A percentile compares a stretch with the other conserved stretches of the same genome.
Conservation (phyloP, 2,329 filamentous ascomycete genomes). For the Stachybotrys echinatus region DNA sequence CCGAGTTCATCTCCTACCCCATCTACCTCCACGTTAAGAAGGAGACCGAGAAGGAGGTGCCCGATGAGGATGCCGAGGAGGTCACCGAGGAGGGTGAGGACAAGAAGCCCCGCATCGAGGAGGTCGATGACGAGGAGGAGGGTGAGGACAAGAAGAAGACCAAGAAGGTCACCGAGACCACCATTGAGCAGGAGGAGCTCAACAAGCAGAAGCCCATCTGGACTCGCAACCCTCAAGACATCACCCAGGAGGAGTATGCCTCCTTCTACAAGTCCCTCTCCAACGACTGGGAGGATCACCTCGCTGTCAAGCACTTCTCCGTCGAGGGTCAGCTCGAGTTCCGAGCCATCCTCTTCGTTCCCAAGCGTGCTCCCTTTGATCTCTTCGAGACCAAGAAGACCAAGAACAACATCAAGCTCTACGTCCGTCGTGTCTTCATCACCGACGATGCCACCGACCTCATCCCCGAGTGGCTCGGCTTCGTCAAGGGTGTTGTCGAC, state of each 20-base stretch:
- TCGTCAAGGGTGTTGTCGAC: constrained; percentile 99
- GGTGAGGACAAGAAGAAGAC: constrained; percentile 92
- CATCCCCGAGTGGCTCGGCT: constrained; percentile 98
- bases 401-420: constrained; percentile 99
- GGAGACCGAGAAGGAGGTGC: constrained; percentile 98
- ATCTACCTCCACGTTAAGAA: constrained; percentile 99
- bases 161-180: constrained; percentile 99
- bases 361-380: constrained; percentile 98
- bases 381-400: constrained; percentile 99
- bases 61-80: constrained; percentile 80
- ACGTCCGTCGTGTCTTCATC: constrained; percentile 99
- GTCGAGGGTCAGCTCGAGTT: constrained; percentile 99
- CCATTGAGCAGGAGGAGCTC: constrained; percentile 98
- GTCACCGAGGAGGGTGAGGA: constrained; percentile 70
- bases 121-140: constrained; percentile 82
- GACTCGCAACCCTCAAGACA: constrained; percentile 96
- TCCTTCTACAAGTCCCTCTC: constrained; percentile 99
- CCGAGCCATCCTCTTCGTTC: constrained; percentile 98
- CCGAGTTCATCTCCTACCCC: constrained; percentile 99
- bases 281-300: constrained; percentile 99
- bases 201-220: constrained; percentile 99
- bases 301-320: constrained; percentile 99
- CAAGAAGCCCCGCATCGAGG: constrained; percentile 95
- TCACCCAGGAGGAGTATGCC: constrained; percentile 93
- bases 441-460: constrained; percentile 98